A percentile compares a stretch with the other conserved stretches of the same genome.
These are phyloP conservation scores for Hymenoscyphus linearis DNA, from an alignment of 2,329 filamentous ascomycete species.

Conservation along the genomic window DNA sequence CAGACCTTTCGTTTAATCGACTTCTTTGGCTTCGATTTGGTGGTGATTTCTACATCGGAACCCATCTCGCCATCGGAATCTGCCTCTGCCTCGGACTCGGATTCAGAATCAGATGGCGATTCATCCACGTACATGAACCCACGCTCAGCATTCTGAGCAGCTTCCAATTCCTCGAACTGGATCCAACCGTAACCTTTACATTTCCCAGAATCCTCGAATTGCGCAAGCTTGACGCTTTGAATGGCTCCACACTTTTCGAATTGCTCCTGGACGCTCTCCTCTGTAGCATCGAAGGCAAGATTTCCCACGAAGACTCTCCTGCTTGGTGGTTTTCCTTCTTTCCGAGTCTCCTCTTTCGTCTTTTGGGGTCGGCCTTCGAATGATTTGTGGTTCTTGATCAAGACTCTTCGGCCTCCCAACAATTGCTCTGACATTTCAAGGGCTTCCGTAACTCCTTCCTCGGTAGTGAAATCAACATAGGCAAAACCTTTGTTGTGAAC, in stretches of 20 bases:
- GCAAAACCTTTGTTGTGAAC: slow-evolving; percentile 82
- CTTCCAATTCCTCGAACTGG: slow-evolving; percentile 74
- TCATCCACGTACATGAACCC: slow-evolving; percentile 71
- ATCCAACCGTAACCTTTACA: slow-evolving; percentile 98
- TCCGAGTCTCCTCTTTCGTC: slow-evolving; percentile 34
- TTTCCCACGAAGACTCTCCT: slow-evolving; percentile 89
- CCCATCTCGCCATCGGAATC: slow-evolving; percentile 33
- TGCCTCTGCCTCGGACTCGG: slow-evolving; percentile 25
- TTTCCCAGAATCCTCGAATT: slow-evolving; percentile 94
- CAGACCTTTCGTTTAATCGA: slow-evolving; percentile 64
- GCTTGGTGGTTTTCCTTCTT: slow-evolving; percentile 58
- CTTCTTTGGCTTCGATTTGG: slow-evolving; percentile 49
- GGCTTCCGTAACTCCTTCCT: slow-evolving; percentile 63
- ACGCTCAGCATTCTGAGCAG: slow-evolving; percentile 70
- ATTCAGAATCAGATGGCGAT: slow-evolving; percentile 33
- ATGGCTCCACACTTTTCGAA: slow-evolving; percentile 83
- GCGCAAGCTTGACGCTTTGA: slow-evolving; percentile 79
- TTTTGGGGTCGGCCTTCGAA: slow-evolving; percentile 86
- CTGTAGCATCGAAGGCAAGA: slow-evolving; percentile 73
- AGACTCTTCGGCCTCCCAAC: slow-evolving; percentile 67
- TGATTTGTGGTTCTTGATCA: slow-evolving; percentile 89
- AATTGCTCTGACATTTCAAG: slow-evolving; percentile 82
- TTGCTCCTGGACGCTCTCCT: slow-evolving; percentile 74
- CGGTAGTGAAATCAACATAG: slow-evolving; percentile 81
- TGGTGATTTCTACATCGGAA: slow-evolving; percentile 31